phyloP scores from a whole-genome alignment of 1,139 yeast genomes.

The Spencermartinsiella ligniputridi region DNA sequence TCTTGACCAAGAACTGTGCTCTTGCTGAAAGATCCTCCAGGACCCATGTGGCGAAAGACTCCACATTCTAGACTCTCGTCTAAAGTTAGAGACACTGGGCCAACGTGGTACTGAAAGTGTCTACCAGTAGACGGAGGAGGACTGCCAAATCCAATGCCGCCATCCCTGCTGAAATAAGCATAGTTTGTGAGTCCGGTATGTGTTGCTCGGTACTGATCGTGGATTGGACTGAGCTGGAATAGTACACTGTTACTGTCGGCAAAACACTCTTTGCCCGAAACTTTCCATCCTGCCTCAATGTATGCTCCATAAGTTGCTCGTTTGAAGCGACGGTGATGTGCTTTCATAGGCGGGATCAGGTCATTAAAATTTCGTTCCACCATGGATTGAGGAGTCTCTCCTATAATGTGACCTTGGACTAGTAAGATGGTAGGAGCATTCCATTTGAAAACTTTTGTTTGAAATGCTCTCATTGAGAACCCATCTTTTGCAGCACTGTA shows the following conservation, averaged over 20 bases:
- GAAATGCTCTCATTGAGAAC: conserved; percentile 81
- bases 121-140: conserved; percentile 24
- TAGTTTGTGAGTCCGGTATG: conserved; percentile 25
- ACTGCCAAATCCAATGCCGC: conserved; percentile 81
- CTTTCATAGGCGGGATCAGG: conserved; percentile 23
- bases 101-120: conserved; percentile 16
- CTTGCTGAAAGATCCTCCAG: conserved; percentile 45
- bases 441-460: conserved; percentile 84
- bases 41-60: conserved; percentile 63
- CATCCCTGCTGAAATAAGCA: conserved; percentile 35
- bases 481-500: conserved; percentile 76
- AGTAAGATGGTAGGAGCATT: conserved; percentile 75
- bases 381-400: conserved; percentile 14
- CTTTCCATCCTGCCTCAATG: conserved; percentile 69
- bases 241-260: conserved; percentile 49
- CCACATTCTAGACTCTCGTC: conserved; percentile 80
- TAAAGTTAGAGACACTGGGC: conserved; percentile 67
- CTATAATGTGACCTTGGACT: conserved; percentile 48
- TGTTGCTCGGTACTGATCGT: conserved; percentile 48
- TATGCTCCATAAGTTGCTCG: conserved; percentile 58
- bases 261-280: conserved; percentile 66
- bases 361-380: conserved; percentile 23
- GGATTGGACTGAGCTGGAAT: conserved; percentile 62
- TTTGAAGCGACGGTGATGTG: conserved; percentile 17
- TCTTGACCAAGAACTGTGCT: conserved; percentile 31